Conservation (phyloP, 1,284 basidiomycete genomes). For the Meira miltonrushii region DNA sequence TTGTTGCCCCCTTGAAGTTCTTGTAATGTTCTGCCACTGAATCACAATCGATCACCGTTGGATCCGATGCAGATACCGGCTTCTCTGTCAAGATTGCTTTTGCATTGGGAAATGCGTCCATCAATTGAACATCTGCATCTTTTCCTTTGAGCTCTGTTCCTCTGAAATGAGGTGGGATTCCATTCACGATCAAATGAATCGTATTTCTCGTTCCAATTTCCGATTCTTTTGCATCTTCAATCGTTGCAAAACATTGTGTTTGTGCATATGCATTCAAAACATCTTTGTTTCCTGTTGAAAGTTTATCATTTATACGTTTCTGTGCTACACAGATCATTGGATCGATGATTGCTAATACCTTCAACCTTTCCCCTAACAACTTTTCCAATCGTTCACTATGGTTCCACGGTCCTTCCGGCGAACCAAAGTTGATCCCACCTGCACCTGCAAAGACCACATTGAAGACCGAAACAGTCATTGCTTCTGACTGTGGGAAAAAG, state of each 20-base stretch:
- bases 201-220: slow-evolving; percentile 2
- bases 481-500: no score
- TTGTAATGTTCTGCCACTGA: slow-evolving; percentile 16
- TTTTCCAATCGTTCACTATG: slow-evolving; percentile 20
- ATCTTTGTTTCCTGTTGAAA: background rate
- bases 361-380: slow-evolving; percentile 17
- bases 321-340: slow-evolving; percentile 21
- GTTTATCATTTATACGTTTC: slow-evolving; percentile 21
- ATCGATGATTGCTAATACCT: slow-evolving; percentile 36
- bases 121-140: slow-evolving; percentile 18
- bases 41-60: slow-evolving; percentile 19
- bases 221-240: slow-evolving; percentile 13
- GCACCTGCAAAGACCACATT: background rate
- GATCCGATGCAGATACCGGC: slow-evolving; percentile 33
- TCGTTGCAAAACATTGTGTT: background rate
- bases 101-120: slow-evolving; percentile 18
- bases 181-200: slow-evolving; percentile 27
- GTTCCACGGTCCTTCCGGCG: slow-evolving; percentile 28
- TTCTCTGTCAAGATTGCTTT: slow-evolving; percentile 39
- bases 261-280: slow-evolving; percentile 17
- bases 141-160: slow-evolving; percentile 16
- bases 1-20: slow-evolving; percentile 12
- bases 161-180: slow-evolving; percentile 26
- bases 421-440: slow-evolving; percentile 13
- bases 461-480: background rate